Evolutionary conservation across 2,329 filamentous ascomycete genomes (phyloP), one percentile per base, ranked within the genome.

Genomic region (Kalmusia sp.): DNA sequence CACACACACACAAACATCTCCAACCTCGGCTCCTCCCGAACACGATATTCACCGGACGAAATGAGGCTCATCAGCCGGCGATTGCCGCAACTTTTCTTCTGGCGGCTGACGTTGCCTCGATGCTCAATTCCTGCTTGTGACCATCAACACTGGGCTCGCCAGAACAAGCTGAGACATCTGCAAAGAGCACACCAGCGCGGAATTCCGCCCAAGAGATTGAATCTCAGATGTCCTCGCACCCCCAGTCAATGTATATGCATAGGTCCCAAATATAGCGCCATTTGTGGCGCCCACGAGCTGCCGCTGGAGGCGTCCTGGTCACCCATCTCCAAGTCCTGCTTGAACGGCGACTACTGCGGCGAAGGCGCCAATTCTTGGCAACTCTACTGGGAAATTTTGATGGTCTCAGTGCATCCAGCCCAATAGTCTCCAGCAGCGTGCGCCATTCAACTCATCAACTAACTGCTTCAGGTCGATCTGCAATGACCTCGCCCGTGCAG

Each of bases 341-440:
- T 43, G 58, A 54, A 61, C 55, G 55, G 50, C 55, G 58, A 58
- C 55, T 56, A 54, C 55, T 39, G 47, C 49, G 19, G 40, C 31
- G 8, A 49, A 33, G n/a, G 37, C 27, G 30, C 40, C 30, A 43
- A 31, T 25, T 49, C 51, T 41, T 30, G 22, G 51, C 47, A 15
- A 39, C 22, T 40, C 27, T 54, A 45, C 22, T 22, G 30, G 54
- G 6, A 25, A 41, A 15, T 31, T 33, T 46, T 33, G 49, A 55
- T 55, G 54, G 45, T 11, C 35, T 24, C 12, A 30, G 40, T 33
- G 41, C 27, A 7, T 30, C 28, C 2, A 24, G 9, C 21, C 48
- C 49, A 55, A 47, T 51, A 24, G 27, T n/a, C 44, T 11, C 8
- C 30, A 33, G 12, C n/a, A 19, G 34, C 34, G 30, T 39, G 25